Evolutionary conservation across 805 yeast genomes (phyloP).

Genomic region (Cyberlindnera euphorbiiphila): DNA sequence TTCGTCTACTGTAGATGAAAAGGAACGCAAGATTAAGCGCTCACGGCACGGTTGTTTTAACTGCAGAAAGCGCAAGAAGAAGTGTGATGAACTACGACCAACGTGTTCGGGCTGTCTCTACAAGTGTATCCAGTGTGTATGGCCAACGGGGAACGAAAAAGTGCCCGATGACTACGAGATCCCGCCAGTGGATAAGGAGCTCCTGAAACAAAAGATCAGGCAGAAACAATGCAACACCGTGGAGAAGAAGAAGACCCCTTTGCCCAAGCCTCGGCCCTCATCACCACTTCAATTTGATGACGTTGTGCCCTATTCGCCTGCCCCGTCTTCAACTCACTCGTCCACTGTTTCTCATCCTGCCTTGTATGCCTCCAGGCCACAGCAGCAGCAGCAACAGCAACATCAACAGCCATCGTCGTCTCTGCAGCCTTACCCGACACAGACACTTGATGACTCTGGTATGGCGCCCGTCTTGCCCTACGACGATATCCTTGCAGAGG

Average conservation of each 20-base stretch:
- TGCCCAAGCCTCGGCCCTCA: constrained; percentile 1
- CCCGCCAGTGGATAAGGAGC: constrained; percentile 11
- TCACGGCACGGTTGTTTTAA: constrained; percentile 10
- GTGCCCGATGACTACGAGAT: constrained; percentile 20
- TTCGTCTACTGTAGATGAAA: not conserved
- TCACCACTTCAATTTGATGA: constrained; percentile 5
- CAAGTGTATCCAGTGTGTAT: constrained; percentile 29
- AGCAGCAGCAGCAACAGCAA: too few species aligned
- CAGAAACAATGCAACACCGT: not conserved
- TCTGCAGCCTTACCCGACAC: too few species aligned
- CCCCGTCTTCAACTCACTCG: not conserved
- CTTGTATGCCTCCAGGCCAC: too few species aligned
- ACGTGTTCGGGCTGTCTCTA: constrained; percentile 38
- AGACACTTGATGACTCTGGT: too few species aligned
- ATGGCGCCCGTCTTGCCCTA: too few species aligned
- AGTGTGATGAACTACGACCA: constrained; percentile 53
- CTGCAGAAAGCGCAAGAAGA: constrained; percentile 57
- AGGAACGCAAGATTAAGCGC: constrained; percentile 5
- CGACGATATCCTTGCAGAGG: too few species aligned
- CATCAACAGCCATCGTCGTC: too few species aligned
- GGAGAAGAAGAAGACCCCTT: not conserved
- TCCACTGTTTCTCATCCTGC: too few species aligned
- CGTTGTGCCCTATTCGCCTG: not conserved
- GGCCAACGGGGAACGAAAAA: constrained; percentile 22
- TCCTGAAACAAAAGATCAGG: not conserved